Base-by-base conservation (phyloP, 108 stramenopile genomes). In the Stephanodiscus triporus region DNA sequence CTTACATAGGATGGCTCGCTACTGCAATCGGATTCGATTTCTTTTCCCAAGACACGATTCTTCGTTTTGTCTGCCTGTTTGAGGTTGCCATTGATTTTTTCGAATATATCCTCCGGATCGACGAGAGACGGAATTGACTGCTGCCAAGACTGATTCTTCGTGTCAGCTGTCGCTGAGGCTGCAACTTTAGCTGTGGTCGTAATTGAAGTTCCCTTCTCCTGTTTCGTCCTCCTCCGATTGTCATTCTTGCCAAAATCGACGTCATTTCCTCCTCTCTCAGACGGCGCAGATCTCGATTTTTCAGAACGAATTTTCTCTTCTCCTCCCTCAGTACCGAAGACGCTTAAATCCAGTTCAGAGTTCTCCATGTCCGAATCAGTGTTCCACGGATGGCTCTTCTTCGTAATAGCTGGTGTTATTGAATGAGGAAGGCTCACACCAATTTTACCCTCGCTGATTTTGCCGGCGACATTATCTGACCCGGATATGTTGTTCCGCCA, bases 71-170 rank as follows among this genome's bases (percentile, higher is more conserved):
- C 71, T 4, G 78, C 78, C 49, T 79, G 71, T 42, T 72, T 62
- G 45, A 79, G 51, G 11, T 71, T 66, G 9, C 51, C 61, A n/a
- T 54, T 72, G 11, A 79, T 66, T 59, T 79, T 79, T 17, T 59
- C 29, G 30, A 79, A 79, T 62, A 72, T 68, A 32, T 79, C 71
- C 24, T 57, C 63, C 26, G 78, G 71, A 51, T 79, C 49, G 22
- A 58, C 42, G 11, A 19, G 26, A 11, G 51, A 27, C 37, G 65
- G 45, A 0, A 66, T 26, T 7, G 20, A 11, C 22, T 32, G 64
- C 27, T 49, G 63, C 24, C 9, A 26, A 26, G 16, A 26, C 16
- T 26, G 0, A 2, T 30, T 23, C 30, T 51, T 16, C 53, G 54
- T 19, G 2, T 56, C 22, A 54, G 10, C 67, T 40, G 56, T n/a